Conservation (phyloP, 2,329 filamentous ascomycete genomes). For the Cladosporium sp. region DNA sequence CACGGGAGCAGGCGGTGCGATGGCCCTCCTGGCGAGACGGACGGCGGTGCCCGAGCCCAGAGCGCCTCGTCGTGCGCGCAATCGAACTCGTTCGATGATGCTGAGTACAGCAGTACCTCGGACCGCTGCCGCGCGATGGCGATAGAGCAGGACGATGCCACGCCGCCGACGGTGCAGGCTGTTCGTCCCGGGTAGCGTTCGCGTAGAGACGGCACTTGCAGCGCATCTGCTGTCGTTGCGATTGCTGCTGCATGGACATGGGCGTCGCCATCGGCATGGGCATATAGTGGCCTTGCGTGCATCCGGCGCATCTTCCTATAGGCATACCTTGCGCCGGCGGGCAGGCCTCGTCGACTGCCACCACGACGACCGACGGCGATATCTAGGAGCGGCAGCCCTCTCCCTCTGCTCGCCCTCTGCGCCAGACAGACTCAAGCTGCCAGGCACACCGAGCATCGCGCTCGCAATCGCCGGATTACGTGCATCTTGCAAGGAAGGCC, state of each 20-base stretch:
- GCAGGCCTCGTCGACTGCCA: background rate
- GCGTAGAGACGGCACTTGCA: background rate
- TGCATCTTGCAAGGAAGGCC: slow-evolving; percentile 12
- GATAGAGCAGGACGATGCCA: background rate
- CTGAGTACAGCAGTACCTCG: background rate
- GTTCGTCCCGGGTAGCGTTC: slow-evolving; percentile 1
- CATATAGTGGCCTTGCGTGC: slow-evolving; percentile 12
- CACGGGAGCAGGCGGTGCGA: background rate
- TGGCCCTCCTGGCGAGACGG: slow-evolving; percentile 1
- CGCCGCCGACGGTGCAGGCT: background rate
- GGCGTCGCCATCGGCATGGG: background rate
- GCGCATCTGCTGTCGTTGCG: background rate
- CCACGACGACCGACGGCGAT: background rate
- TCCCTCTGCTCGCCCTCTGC: background rate
- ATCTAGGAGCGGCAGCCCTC: background rate
- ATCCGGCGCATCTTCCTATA: slow-evolving; percentile 2
- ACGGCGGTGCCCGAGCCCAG: background rate
- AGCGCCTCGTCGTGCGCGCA: background rate
- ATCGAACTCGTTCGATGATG: background rate
- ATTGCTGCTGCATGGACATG: slow-evolving; percentile 3
- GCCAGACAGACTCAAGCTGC: background rate
- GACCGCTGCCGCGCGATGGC: background rate
- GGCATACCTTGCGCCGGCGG: slow-evolving; percentile 1
- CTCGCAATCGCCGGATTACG: background rate
- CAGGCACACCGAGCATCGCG: background rate